phyloP scores from a whole-genome alignment of 176 grass and related monocot genomes.

The Poa pratensis region DNA sequence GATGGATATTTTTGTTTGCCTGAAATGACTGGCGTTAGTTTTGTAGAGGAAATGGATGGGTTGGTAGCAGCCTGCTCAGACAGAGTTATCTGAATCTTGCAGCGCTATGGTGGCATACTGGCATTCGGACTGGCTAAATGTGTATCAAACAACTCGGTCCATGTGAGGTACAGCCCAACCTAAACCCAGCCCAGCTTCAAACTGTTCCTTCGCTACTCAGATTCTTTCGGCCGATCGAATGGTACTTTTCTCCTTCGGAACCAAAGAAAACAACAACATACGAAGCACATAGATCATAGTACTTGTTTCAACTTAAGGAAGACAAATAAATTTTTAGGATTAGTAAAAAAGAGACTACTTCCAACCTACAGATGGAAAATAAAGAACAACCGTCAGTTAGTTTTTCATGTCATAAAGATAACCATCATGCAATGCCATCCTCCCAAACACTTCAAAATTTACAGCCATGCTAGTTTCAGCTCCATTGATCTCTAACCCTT shows the following conservation, averaged over 20 bases:
- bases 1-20: background rate
- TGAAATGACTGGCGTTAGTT: background rate
- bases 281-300: too few relatives aligned
- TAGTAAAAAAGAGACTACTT: too few relatives aligned
- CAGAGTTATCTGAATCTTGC: too few relatives aligned
- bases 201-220: background rate
- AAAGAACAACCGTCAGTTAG: conserved; percentile 9
- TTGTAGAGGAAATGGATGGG: background rate
- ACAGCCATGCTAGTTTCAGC: conserved; percentile 37
- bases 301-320: too few relatives aligned
- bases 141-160: background rate
- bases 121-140: too few relatives aligned
- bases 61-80: conserved; percentile 2
- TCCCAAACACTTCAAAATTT: background rate
- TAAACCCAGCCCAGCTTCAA: background rate
- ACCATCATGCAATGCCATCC: too few relatives aligned
- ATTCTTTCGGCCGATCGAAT: background rate
- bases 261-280: background rate
- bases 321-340: too few relatives aligned
- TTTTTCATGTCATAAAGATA: conserved; percentile 29
- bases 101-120: too few relatives aligned
- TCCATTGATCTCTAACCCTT: conserved; percentile 33
- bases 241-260: background rate
- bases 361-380: too few relatives aligned
- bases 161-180: background rate